Evolutionary conservation across 257 asterid genomes (phyloP).

Genomic region (Solanum piurae): DNA sequence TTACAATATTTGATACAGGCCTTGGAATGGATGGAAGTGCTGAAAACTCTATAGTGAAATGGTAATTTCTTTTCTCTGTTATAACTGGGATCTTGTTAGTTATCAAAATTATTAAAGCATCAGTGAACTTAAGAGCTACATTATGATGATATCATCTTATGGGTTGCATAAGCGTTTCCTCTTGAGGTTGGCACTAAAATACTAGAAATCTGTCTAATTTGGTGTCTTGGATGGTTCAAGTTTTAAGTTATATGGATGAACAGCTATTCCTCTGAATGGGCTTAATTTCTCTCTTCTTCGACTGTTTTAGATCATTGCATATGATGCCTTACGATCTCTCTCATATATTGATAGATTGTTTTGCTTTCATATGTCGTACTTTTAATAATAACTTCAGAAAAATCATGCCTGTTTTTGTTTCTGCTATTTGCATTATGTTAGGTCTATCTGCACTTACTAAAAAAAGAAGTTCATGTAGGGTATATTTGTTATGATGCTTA

Average conservation of each 20-base stretch:
- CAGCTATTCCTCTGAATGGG: not conserved
- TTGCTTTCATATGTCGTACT: not conserved
- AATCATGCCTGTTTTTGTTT: not conserved
- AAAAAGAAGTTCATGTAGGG: not conserved
- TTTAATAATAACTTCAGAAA: not conserved
- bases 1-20: conserved; percentile 55
- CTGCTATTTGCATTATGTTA: not conserved
- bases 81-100: not conserved
- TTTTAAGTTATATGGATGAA: not conserved
- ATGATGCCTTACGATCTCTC: not conserved
- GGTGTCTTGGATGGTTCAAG: not conserved
- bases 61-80: conserved; percentile 26
- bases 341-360: not conserved
- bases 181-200: not conserved
- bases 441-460: not conserved
- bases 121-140: not conserved
- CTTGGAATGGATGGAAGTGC: conserved; percentile 76
- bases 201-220: not conserved
- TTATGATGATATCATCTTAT: not conserved
- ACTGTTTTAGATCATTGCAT: not conserved
- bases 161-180: not conserved
- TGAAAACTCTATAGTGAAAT: conserved; percentile 46
- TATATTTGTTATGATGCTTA: not conserved
- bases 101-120: not conserved
- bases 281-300: not conserved